Evolutionary conservation across 371 early-diverging fungal species (phyloP), one percentile per base, ranked within the genome.

Genomic region (Paraphysoderma sedebokerense): DNA sequence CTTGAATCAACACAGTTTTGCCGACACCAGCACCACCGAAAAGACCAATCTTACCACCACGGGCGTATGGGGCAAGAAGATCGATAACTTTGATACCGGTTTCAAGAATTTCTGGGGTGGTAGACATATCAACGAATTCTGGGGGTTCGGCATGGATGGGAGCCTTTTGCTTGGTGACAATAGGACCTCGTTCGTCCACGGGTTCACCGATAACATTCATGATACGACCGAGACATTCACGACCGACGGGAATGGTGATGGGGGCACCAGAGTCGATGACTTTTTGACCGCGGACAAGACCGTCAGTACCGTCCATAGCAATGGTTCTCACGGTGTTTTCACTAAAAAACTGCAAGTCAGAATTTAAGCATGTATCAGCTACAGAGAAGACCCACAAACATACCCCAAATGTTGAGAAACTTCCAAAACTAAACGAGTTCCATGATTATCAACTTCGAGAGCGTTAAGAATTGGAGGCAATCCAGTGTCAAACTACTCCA

Each of bases 11-110:
- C 66, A 92, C 93, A 67, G 93, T 93, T 77, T 93, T 93, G 62
- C 93, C 93, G 72, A 93, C 93, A 85, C 92, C 92, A 54, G 95
- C 95, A 80, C 95, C 95, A 58, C 95, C 95, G 72, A 93, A 91
- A 52, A 93, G 82, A 65, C 95, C 95, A 69, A 93, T 93, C 82
- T 93, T 93, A 69, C 91, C 91, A 75, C 93, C 93, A 80, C 81
- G 79, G 57, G 92, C 87, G 63, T 92, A 95, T 58, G 96, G 96
- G 60, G 96, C 92, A 40, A 95, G 79, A 61, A 95, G 75, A 67
- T 95, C 96, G 69, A 95, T 88, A 58, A 95, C 96, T 84, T 95
- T 95, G 76, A 95, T 95, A 73, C 96, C 96, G 53, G 96, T 95
- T 66, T 87, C 92, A 45, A 95, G 74, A 55, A 95, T 79, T 69